Conservation (phyloP, 495 filamentous ascomycete species). For the Aspergillus homomorphus region DNA sequence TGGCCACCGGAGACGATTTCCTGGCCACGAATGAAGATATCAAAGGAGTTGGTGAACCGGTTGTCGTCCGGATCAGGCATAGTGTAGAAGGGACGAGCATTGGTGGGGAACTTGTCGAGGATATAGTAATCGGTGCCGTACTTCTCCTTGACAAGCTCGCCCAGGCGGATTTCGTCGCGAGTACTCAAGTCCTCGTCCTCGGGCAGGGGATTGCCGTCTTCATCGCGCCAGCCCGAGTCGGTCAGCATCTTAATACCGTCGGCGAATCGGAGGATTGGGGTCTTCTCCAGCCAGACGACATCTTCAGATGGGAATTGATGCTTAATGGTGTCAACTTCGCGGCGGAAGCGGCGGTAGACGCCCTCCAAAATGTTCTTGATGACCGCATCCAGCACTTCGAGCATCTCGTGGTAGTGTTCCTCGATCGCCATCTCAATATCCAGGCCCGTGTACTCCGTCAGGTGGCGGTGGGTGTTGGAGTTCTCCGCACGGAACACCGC, state of each 20-base stretch:
- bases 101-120: conserved; percentile 86
- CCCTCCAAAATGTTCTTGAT: conserved; percentile 82
- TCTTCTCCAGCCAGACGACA: conserved; percentile 76
- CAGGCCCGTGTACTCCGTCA: conserved; percentile 94
- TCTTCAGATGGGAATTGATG: conserved; percentile 64
- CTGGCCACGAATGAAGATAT: conserved; percentile 92
- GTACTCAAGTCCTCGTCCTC: conserved; percentile 78
- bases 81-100: conserved; percentile 89
- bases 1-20: conserved; percentile 91
- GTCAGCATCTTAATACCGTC: conserved; percentile 79
- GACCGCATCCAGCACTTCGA: conserved; percentile 68
- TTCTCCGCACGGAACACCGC: conserved; percentile 94
- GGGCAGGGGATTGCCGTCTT: conserved; percentile 65
- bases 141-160: conserved; percentile 77
- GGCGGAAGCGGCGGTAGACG: conserved; percentile 58
- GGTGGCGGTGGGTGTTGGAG: conserved; percentile 87
- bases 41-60: conserved; percentile 82
- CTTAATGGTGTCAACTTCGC: conserved; percentile 68
- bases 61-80: conserved; percentile 78
- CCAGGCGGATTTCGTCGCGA: conserved; percentile 82
- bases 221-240: conserved; percentile 73
- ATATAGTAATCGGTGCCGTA: conserved; percentile 91
- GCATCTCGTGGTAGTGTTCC: conserved; percentile 82
- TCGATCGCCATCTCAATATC: conserved; percentile 97
- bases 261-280: conserved; percentile 74